These are phyloP conservation scores for Dryadomyces quercus-mongolicae DNA, from an alignment of 2,329 filamentous ascomycete genomes.

Conservation along the genomic window DNA sequence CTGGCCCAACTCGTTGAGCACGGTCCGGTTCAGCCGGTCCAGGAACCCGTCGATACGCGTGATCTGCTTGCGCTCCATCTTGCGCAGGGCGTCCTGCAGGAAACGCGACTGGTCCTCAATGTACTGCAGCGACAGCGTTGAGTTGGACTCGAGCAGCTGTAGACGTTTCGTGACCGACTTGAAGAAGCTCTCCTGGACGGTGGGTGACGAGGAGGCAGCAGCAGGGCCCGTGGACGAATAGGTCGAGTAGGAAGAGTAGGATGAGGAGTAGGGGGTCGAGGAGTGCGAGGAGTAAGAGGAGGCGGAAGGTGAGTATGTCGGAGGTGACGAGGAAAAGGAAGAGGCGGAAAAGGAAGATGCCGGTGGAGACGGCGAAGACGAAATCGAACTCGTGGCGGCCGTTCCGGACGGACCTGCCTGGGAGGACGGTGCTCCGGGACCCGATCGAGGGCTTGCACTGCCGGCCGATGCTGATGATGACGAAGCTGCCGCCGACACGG, in stretches of 20 bases:
- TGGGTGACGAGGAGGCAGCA: conserved; percentile 5
- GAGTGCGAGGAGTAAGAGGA: background rate
- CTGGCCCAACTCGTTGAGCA: conserved; percentile 65
- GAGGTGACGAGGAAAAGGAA: background rate
- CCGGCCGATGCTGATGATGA: too few species aligned
- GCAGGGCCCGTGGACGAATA: background rate
- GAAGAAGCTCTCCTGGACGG: conserved; percentile 81
- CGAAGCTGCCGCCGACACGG: too few species aligned
- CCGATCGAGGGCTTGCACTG: too few species aligned
- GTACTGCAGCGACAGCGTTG: conserved; percentile 84
- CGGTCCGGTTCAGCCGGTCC: conserved; percentile 74
- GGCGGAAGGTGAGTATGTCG: background rate
- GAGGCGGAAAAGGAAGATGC: background rate
- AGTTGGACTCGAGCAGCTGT: conserved; percentile 82
- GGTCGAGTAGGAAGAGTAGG: conserved; percentile 1
- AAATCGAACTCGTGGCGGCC: background rate
- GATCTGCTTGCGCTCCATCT: conserved; percentile 78
- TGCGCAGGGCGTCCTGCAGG: conserved; percentile 73
- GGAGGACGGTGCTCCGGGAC: too few species aligned
- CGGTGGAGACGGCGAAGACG: conserved; percentile 1
- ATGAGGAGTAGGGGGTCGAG: background rate
- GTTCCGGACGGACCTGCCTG: too few species aligned
- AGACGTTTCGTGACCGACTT: conserved; percentile 91
- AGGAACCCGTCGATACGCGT: conserved; percentile 74
- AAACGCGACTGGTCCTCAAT: conserved; percentile 93